Conservation (phyloP, 768 basidiomycete genomes). For the Calocybe gangraenosa region DNA sequence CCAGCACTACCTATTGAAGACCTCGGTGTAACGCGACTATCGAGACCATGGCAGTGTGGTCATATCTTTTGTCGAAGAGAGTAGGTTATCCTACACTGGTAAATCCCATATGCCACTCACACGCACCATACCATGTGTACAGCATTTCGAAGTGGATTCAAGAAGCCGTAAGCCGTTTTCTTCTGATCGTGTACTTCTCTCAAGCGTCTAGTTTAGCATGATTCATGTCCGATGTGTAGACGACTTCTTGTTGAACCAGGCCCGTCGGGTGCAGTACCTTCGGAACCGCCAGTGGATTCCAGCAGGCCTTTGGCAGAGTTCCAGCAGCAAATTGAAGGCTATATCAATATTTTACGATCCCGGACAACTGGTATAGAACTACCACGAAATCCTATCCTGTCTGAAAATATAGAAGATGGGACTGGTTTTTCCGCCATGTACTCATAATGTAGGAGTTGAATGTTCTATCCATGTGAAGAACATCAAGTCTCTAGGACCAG, state of each 20-base stretch:
- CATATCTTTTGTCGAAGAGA: slow-evolving; percentile 83
- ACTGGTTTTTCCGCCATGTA: slow-evolving; percentile 50
- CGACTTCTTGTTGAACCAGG: slow-evolving; percentile 32
- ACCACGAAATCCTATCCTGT: background rate
- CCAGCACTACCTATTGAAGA: slow-evolving; percentile 69
- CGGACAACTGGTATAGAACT: background rate
- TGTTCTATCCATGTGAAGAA: background rate
- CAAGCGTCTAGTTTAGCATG: slow-evolving; percentile 35
- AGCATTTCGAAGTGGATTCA: slow-evolving; percentile 65
- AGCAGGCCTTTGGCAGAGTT: slow-evolving; percentile 5
- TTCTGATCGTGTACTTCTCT: background rate
- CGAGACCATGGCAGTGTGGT: slow-evolving; percentile 47
- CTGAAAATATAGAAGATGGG: slow-evolving; percentile 15
- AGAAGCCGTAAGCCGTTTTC: slow-evolving; percentile 42
- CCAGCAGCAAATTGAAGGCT: slow-evolving; percentile 10
- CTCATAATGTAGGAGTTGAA: slow-evolving; percentile 31
- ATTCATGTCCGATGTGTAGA: slow-evolving; percentile 68
- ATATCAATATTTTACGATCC: slow-evolving; percentile 8
- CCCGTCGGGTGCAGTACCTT: slow-evolving; percentile 4
- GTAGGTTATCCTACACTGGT: slow-evolving; percentile 31
- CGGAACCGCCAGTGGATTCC: slow-evolving; percentile 10
- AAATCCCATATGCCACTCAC: background rate
- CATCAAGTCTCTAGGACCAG: slow-evolving; percentile 9
- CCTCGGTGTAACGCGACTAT: slow-evolving; percentile 64
- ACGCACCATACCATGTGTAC: slow-evolving; percentile 7